These are phyloP conservation scores for Lathyrus sativus DNA, from an alignment of 306 rosid species.

Conservation along the genomic window DNA sequence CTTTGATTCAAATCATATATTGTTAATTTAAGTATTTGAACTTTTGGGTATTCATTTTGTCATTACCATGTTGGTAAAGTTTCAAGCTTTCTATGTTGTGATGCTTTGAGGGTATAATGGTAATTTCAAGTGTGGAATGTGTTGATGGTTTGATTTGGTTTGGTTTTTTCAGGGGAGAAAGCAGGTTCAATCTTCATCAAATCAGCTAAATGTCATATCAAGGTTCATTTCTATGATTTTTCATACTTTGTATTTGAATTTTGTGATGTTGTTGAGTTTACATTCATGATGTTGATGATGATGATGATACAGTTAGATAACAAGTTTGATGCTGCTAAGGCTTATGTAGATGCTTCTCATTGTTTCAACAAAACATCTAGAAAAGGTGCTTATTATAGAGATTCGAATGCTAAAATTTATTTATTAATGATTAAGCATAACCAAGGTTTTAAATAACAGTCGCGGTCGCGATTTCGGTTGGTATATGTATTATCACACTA, in stretches of 20 bases:
- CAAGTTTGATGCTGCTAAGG: constrained; percentile 58
- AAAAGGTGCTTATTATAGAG: constrained; percentile 39
- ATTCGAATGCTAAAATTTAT: constrained; percentile 7
- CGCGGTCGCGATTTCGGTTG: no score
- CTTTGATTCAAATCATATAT: constrained; percentile 11
- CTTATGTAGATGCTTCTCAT: constrained; percentile 52
- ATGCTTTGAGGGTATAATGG: not conserved
- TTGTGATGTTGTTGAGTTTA: constrained; percentile 11
- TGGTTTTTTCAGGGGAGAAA: constrained; percentile 49
- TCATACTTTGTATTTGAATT: not conserved
- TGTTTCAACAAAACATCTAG: constrained; percentile 56
- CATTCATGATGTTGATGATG: not conserved
- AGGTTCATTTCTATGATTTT: constrained; percentile 39
- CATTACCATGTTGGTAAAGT: not conserved
- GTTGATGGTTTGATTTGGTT: no score
- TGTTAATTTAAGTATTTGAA: not conserved
- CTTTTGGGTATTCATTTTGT: constrained; percentile 1
- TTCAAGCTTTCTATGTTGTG: not conserved
- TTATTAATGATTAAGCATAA: not conserved
- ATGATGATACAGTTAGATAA: constrained; percentile 44
- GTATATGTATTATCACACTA: no score
- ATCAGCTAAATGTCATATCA: constrained; percentile 51
- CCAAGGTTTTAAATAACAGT: no score
- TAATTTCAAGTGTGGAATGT: no score
- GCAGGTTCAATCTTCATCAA: constrained; percentile 54